Percentiles rank a stretch among this genome's conserved stretches.
Evolutionary conservation across 139 green algal species (phyloP).

Genomic region (Pleodorina starrii): DNA sequence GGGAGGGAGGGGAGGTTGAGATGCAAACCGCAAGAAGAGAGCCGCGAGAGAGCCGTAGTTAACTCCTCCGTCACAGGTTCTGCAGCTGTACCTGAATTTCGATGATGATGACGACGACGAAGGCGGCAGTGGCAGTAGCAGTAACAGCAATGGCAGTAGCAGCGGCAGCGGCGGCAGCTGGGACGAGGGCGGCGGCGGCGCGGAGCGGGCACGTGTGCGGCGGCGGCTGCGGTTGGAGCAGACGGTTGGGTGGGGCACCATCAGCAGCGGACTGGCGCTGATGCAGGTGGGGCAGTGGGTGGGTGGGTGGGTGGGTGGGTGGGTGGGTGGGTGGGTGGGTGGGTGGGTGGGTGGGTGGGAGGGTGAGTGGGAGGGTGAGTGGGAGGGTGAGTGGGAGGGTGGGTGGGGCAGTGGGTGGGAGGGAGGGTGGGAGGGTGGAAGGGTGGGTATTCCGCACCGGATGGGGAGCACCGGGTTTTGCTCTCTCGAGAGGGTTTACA

Average conservation of each 20-base stretch:
- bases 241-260: background rate
- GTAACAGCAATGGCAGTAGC: background rate
- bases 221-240: conserved; percentile 28
- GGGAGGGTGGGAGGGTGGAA: too few species aligned
- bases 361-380: too few species aligned
- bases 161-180: background rate
- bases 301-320: background rate
- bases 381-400: too few species aligned
- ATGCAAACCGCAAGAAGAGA: background rate
- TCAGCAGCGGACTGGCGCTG: conserved; percentile 43
- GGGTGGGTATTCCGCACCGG: too few species aligned
- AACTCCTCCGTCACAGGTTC: background rate
- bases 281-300: conserved; percentile 10
- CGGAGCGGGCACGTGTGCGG: conserved; percentile 20
- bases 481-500: too few species aligned
- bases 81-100: conserved; percentile 27
- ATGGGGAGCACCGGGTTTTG: too few species aligned
- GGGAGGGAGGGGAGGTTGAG: too few species aligned
- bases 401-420: too few species aligned
- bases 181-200: background rate
- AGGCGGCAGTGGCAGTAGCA: background rate
- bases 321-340: background rate
- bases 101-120: conserved; percentile 21
- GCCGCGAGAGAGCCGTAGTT: background rate
- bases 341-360: background rate